Conservation (phyloP, 495 filamentous ascomycete species). For the Endocarpon pusillum region DNA sequence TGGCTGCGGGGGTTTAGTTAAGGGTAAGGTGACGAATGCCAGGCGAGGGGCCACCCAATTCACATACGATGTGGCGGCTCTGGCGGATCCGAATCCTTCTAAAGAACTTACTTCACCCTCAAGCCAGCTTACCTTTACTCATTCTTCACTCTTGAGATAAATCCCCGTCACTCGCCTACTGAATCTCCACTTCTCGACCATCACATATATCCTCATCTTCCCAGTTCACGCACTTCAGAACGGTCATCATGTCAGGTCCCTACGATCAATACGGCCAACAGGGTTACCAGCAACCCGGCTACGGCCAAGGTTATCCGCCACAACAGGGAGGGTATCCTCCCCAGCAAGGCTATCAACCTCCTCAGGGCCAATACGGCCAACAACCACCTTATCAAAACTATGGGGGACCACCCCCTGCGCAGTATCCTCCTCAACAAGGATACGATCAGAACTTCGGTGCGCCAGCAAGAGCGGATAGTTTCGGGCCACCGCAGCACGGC, state of each 20-base stretch:
- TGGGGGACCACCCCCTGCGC: conserved; percentile 31
- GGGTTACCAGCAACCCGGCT: conserved; percentile 2
- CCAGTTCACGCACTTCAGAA: no score
- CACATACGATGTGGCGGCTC: no score
- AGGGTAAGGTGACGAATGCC: no score
- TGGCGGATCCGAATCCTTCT: no score
- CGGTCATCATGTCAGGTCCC: conserved; percentile 30
- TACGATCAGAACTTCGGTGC: conserved; percentile 19
- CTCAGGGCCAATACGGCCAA: conserved; percentile 17
- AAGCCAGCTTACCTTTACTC: no score
- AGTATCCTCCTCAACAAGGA: conserved; percentile 35
- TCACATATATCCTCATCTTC: no score
- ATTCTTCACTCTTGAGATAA: no score
- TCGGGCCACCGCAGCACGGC: conserved; percentile 28
- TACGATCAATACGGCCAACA: conserved; percentile 23
- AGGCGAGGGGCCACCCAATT: no score
- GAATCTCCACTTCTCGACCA: no score
- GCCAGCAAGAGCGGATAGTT: conserved; percentile 20
- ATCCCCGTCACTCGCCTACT: no score
- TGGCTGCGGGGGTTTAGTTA: no score
- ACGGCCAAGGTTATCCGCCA: conserved; percentile 9
- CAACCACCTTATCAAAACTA: conserved; percentile 15
- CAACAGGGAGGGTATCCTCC: conserved; percentile 17
- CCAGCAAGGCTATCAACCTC: conserved; percentile 18
- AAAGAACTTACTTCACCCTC: no score